Evolutionary conservation across 306 rosid species (phyloP), one percentile per base, ranked within the genome.

Genomic region (Fragaria nilgerrensis): DNA sequence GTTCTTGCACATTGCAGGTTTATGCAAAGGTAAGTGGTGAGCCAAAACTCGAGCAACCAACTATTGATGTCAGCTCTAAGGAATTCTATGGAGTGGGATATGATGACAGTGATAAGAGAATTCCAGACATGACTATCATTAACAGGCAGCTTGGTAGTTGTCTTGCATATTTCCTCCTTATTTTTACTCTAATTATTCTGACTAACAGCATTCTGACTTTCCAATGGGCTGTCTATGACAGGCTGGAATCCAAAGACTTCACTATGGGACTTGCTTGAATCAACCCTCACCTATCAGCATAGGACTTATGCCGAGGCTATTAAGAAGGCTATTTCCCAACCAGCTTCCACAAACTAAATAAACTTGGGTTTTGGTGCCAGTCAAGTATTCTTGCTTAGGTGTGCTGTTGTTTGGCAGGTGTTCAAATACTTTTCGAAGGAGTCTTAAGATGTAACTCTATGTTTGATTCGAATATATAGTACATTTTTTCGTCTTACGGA

Each of bases 241-340:
- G 98, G 93, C 27, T 93, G 98, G 98, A 85, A 91, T 72, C 98
- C 97, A 9, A 91, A 88, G 80, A 93, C 98, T 13, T 93, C 96
- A 2, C 94, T 93, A 49, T 93, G 93, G 93, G 94, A 93, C 78
- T 82, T 93, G 75, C 98, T 93, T 79, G 98, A 93, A 53, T 91
- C 97, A 37, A 93, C 98, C 47, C 94, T 93, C 79, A 91, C 97
- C 45, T 93, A 93, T 82, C 98, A 93, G 82, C 98, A 94, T 73
- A 87, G 90, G 82, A 94, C 98, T 39, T 94, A 94, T 41, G 96
- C 98, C 0, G 94, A 91, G 85, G 96, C 98, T 32, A 47, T 94
- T 7, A 91, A 87, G 89, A 88, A 86, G 80, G 86, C 78, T 36
- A 85, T 84, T 56, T 89, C 97, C 53, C 87, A 93, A 78, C 90